Evolutionary conservation across 768 basidiomycete genomes (phyloP).

Genomic region (Fibroporia radiculosa): DNA sequence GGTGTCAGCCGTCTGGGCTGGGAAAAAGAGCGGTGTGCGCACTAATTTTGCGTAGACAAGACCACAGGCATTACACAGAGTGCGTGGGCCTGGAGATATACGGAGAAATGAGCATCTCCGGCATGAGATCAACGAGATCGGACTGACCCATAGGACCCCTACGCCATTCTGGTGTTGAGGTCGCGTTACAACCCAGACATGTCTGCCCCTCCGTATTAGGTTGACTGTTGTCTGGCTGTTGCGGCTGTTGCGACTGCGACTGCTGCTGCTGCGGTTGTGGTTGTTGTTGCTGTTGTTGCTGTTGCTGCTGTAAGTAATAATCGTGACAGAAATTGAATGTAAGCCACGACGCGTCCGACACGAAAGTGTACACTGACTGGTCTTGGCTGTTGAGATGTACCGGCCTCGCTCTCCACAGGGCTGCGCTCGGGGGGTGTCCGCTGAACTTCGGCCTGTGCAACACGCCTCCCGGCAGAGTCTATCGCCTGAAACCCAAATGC

Average conservation of each 20-base stretch:
- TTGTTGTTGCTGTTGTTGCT: no score
- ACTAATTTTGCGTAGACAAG: conserved; percentile 84
- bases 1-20: background rate
- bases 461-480: conserved; percentile 26
- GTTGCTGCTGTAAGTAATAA: no score
- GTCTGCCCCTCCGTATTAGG: conserved; percentile 53
- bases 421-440: conserved; percentile 13
- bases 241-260: background rate
- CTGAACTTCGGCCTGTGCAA: conserved; percentile 10
- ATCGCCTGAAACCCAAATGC: conserved; percentile 34
- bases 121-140: background rate
- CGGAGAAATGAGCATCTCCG: conserved; percentile 1
- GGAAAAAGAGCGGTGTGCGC: conserved; percentile 19
- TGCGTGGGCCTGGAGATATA: conserved; percentile 55
- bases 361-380: conserved; percentile 20
- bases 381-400: conserved; percentile 13
- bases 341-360: background rate
- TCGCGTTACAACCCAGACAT: conserved; percentile 76
- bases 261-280: background rate
- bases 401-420: conserved; percentile 20
- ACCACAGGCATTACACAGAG: conserved; percentile 80
- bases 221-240: conserved; percentile 18
- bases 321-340: background rate
- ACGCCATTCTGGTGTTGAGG: conserved; percentile 84
- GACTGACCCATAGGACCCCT: conserved; percentile 70